A percentile compares a stretch with the other conserved stretches of the same genome.
phyloP scores from a whole-genome alignment of 2,329 filamentous ascomycete species.

The Talaromyces albobiverticillius region DNA sequence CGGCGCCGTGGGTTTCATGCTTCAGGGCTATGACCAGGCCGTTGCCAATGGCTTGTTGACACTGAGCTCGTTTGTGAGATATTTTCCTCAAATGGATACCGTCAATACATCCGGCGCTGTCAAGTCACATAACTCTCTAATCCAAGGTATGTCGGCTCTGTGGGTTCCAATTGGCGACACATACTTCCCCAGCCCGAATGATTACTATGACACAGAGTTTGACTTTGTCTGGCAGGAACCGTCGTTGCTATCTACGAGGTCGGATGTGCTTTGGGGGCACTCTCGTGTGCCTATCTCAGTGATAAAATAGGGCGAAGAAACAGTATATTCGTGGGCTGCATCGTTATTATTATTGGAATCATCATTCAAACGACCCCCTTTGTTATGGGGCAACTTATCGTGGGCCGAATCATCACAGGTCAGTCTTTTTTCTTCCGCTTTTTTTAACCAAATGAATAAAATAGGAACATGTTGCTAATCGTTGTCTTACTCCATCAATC shows the following conservation, averaged over 20 bases:
- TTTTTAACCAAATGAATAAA: too few species aligned
- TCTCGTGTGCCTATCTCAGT: conserved; percentile 36
- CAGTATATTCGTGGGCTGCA: conserved; percentile 40
- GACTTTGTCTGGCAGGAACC: conserved; percentile 16
- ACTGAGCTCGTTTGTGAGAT: conserved; percentile 57
- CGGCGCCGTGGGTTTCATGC: conserved; percentile 17
- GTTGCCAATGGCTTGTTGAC: conserved; percentile 60
- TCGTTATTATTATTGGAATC: conserved; percentile 42
- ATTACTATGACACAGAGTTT: too few species aligned
- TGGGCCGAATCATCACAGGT: conserved; percentile 46
- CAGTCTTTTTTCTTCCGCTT: too few species aligned
- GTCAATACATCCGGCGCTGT: conserved; percentile 24
- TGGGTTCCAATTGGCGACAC: background rate
- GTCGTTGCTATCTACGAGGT: conserved; percentile 26
- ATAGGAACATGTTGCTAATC: too few species aligned
- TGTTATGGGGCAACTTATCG: conserved; percentile 42
- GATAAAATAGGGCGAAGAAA: conserved; percentile 45
- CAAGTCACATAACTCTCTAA: conserved; percentile 24
- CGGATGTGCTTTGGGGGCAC: conserved; percentile 38
- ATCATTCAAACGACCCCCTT: conserved; percentile 42
- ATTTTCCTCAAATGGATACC: conserved; percentile 56
- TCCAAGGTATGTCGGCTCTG: conserved; percentile 27
- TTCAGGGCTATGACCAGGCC: conserved; percentile 22
- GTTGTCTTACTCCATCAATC: background rate
- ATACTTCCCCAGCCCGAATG: too few species aligned